Conservation (phyloP, 1,284 basidiomycete species). For the Cryptococcus sp. region DNA sequence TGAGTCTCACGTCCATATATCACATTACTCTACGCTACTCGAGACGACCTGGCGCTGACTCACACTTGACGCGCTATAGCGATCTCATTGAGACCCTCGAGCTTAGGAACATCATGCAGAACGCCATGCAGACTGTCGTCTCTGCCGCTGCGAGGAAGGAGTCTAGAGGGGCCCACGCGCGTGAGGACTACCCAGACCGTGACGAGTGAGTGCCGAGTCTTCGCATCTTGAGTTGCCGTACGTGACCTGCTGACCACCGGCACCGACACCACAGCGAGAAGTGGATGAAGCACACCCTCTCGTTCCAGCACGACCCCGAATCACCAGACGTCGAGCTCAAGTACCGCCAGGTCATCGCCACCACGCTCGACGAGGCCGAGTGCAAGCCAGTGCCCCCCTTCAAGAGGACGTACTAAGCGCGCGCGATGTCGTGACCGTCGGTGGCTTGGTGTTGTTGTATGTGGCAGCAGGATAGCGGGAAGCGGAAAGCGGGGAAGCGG, state of each 20-base stretch:
- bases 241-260: slow-evolving; percentile 5
- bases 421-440: background rate
- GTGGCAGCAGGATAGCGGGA: too few relatives aligned
- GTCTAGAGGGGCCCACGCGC: slow-evolving; percentile 94
- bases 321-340: slow-evolving; percentile 80
- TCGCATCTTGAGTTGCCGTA: background rate
- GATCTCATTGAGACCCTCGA: slow-evolving; percentile 97
- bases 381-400: slow-evolving; percentile 62
- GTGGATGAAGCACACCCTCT: slow-evolving; percentile 94
- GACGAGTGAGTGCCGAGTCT: slow-evolving; percentile 56
- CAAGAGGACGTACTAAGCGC: slow-evolving; percentile 27
- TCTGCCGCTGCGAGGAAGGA: slow-evolving; percentile 95
- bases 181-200: slow-evolving; percentile 81
- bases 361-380: slow-evolving; percentile 91
- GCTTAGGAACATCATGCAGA: slow-evolving; percentile 91
- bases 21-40: background rate
- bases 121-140: slow-evolving; percentile 92
- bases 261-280: slow-evolving; percentile 61
- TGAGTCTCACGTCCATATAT: slow-evolving; percentile 49
- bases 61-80: slow-evolving; percentile 5
- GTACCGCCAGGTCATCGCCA: slow-evolving; percentile 81
- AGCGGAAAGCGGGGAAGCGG: too few relatives aligned
- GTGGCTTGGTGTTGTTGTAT: too few relatives aligned
- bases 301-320: slow-evolving; percentile 70
- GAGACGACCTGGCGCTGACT: background rate